Conservation (phyloP, 2,329 filamentous ascomycete species). For the Fusarium pseudocircinatum region DNA sequence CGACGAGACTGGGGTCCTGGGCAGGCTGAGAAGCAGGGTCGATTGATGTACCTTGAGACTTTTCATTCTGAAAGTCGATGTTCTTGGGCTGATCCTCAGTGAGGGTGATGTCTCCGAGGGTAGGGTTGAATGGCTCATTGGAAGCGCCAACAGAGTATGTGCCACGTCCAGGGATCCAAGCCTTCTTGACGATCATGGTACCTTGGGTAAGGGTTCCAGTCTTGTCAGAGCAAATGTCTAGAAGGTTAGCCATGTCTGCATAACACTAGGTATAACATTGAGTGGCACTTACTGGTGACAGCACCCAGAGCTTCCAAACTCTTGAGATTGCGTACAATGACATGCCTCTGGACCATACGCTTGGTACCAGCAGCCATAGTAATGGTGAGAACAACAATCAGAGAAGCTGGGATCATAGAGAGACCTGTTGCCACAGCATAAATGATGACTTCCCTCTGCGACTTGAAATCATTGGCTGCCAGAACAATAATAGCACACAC, state of each 20-base stretch:
- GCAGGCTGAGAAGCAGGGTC: constrained; percentile 49
- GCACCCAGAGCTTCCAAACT: constrained; percentile 67
- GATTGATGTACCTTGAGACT: constrained; percentile 42
- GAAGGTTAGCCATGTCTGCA: constrained; percentile 22
- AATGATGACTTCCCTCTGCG: constrained; percentile 67
- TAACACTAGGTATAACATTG: too few relatives aligned
- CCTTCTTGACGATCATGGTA: constrained; percentile 64
- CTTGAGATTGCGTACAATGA: constrained; percentile 62
- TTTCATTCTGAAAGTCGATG: constrained; percentile 43
- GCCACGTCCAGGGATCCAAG: constrained; percentile 60
- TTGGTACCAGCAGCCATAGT: constrained; percentile 66
- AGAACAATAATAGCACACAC: constrained; percentile 77
- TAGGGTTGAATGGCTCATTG: constrained; percentile 67
- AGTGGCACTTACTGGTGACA: constrained; percentile 54
- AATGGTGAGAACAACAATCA: constrained; percentile 65
- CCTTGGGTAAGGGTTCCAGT: constrained; percentile 65
- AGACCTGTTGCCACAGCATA: constrained; percentile 58
- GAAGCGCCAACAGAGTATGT: constrained; percentile 59
- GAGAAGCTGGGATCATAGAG: constrained; percentile 61
- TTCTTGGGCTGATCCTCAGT: constrained; percentile 49
- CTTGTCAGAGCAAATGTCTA: constrained; percentile 66
- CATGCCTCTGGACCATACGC: constrained; percentile 61
- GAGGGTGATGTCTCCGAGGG: constrained; percentile 58
- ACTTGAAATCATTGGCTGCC: constrained; percentile 67
- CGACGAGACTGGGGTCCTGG: constrained; percentile 58